phyloP scores from a whole-genome alignment of 306 rosid species.

The Echinosophora koreensis region DNA sequence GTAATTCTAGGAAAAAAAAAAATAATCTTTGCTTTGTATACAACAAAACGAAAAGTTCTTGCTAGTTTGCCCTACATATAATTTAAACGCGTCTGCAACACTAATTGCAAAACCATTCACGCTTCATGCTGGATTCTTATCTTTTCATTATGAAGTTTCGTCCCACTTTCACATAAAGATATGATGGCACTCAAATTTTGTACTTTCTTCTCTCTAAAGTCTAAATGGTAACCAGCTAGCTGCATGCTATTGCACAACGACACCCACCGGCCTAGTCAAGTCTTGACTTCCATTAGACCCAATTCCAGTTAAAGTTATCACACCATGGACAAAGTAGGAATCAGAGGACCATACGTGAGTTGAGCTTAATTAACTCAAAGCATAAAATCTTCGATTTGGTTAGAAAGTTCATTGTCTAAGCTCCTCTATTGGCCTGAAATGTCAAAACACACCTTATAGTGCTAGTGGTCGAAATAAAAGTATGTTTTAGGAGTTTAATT shows the following conservation, averaged over 20 bases:
- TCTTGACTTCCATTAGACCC: conserved; percentile 41
- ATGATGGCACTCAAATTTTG: conserved; percentile 42
- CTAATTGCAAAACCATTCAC: conserved; percentile 20
- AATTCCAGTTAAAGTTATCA: conserved; percentile 3
- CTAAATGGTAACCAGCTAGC: conserved; percentile 57
- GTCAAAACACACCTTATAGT: not conserved
- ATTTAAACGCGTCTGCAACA: conserved; percentile 47
- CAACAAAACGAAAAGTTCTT: no score
- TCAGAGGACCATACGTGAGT: conserved; percentile 8
- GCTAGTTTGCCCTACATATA: conserved; percentile 31
- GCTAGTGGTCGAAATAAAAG: not conserved
- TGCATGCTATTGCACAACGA: conserved; percentile 41
- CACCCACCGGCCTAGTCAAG: conserved; percentile 21
- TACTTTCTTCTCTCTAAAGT: conserved; percentile 14
- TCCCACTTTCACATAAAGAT: conserved; percentile 41
- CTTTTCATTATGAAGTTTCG: conserved; percentile 36
- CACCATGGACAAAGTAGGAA: not conserved
- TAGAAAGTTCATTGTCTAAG: not conserved
- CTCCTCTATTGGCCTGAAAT: not conserved
- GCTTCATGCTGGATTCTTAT: conserved; percentile 32
- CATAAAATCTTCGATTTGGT: not conserved
- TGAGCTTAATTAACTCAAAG: not conserved
- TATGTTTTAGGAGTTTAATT: no score
- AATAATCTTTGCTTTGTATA: not conserved
- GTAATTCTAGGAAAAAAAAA: no score